Conservation (phyloP, 306 rosid species). For the Inga oerstediana region DNA sequence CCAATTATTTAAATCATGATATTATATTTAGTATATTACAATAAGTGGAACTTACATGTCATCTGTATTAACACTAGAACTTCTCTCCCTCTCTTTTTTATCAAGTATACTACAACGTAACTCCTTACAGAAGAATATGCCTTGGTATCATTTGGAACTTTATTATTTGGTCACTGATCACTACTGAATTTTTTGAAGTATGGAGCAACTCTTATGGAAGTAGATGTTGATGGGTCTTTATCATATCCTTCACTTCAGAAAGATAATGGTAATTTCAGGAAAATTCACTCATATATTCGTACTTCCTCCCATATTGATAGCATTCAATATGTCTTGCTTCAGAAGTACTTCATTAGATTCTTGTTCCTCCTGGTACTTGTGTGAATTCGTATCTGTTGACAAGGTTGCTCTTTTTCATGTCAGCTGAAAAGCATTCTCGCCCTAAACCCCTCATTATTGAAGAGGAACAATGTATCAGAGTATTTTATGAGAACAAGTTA, state of each 20-base stretch:
- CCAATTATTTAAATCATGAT: neutral
- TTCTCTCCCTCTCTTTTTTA: neutral
- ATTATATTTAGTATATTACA: neutral
- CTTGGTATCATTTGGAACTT: constrained; percentile 24
- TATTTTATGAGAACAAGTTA: constrained; percentile 52
- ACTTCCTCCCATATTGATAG: neutral
- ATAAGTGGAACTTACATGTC: neutral
- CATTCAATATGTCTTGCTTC: constrained; percentile 19
- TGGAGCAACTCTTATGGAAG: constrained; percentile 79
- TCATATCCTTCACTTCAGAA: constrained; percentile 73
- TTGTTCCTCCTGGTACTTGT: constrained; percentile 20
- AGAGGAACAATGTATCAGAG: constrained; percentile 50
- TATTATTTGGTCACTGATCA: constrained; percentile 27
- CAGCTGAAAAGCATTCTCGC: constrained; percentile 83
- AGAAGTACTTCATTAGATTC: constrained; percentile 7
- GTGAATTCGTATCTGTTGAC: constrained; percentile 36
- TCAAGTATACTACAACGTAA: neutral
- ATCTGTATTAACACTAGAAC: neutral
- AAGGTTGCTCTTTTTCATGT: constrained; percentile 33
- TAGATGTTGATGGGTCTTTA: constrained; percentile 77
- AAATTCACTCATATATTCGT: neutral
- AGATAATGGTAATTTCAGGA: constrained; percentile 57
- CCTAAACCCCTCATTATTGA: constrained; percentile 63
- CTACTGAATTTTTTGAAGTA: constrained; percentile 45
- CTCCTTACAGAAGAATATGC: constrained; percentile 13